Conservation (phyloP, 2,329 filamentous ascomycete genomes). For the Parafenestella ontariensis region DNA sequence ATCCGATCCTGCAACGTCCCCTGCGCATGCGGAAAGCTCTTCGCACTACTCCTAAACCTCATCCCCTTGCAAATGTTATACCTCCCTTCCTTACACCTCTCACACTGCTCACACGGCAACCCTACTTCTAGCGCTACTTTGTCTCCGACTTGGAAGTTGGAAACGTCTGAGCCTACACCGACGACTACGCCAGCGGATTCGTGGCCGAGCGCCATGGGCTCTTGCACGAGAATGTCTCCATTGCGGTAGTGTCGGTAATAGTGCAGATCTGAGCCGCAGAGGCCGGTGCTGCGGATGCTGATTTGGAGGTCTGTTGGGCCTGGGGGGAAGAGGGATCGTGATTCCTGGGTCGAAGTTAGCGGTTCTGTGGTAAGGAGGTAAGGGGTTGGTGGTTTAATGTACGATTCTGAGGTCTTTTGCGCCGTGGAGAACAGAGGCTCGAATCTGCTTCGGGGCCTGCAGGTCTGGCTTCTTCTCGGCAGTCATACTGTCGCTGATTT, state of each 20-base stretch:
- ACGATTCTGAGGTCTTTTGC: conserved; percentile 67
- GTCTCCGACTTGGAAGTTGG: conserved; percentile 73
- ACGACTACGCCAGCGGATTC: conserved; percentile 82
- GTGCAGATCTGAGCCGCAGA: conserved; percentile 77
- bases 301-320: conserved; percentile 66
- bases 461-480: conserved; percentile 26
- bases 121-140: conserved; percentile 93
- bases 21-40: conserved; percentile 67
- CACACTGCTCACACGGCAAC: conserved; percentile 74
- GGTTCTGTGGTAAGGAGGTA: neutral
- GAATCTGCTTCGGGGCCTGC: conserved; percentile 49
- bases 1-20: conserved; percentile 69
- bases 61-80: conserved; percentile 69
- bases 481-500: conserved; percentile 24
- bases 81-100: conserved; percentile 61
- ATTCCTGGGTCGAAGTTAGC: conserved; percentile 56
- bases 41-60: conserved; percentile 66
- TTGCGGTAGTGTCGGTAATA: conserved; percentile 90
- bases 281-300: conserved; percentile 69
- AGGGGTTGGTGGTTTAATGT: conserved; percentile 37
- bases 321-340: conserved; percentile 57
- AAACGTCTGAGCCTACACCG: conserved; percentile 70
- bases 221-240: conserved; percentile 81
- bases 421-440: conserved; percentile 65
- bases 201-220: conserved; percentile 81